Conservation (phyloP, 1,284 basidiomycete species). For the Ustanciosporium gigantosporum region DNA sequence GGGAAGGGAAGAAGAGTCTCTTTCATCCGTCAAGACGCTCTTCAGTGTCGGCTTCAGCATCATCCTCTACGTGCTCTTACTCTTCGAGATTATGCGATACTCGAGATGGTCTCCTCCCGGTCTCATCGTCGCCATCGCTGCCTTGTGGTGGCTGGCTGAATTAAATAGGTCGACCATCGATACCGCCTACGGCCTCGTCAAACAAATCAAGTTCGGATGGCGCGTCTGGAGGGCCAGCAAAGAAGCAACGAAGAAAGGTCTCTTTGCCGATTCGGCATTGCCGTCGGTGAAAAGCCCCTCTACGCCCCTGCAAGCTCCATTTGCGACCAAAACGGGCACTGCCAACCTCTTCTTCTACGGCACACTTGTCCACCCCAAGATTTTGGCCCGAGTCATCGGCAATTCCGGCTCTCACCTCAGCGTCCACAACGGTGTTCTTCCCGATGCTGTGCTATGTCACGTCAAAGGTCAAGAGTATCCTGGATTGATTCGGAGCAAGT, state of each 20-base stretch:
- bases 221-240: constrained; percentile 2
- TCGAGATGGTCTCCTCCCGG: constrained; percentile 18
- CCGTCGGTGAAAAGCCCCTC: background rate
- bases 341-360: constrained; percentile 44
- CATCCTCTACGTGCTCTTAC: constrained; percentile 7
- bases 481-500: constrained; percentile 10
- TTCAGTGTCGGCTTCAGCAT: constrained; percentile 20
- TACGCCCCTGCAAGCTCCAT: background rate
- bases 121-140: constrained; percentile 19
- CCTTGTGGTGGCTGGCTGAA: constrained; percentile 21
- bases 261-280: background rate
- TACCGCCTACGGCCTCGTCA: constrained; percentile 10
- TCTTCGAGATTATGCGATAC: constrained; percentile 17
- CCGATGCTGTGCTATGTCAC: constrained; percentile 23
- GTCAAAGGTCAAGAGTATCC: constrained; percentile 42
- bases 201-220: constrained; percentile 23
- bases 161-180: constrained; percentile 15
- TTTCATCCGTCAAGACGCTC: constrained; percentile 28
- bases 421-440: constrained; percentile 28
- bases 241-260: background rate
- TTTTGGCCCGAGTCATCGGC: constrained; percentile 36
- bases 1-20: constrained; percentile 23
- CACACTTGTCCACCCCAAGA: constrained; percentile 43
- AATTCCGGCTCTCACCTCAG: constrained; percentile 17
- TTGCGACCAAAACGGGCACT: background rate